Conservation (phyloP, 176 grass and related monocot species). For the Typha latifolia region DNA sequence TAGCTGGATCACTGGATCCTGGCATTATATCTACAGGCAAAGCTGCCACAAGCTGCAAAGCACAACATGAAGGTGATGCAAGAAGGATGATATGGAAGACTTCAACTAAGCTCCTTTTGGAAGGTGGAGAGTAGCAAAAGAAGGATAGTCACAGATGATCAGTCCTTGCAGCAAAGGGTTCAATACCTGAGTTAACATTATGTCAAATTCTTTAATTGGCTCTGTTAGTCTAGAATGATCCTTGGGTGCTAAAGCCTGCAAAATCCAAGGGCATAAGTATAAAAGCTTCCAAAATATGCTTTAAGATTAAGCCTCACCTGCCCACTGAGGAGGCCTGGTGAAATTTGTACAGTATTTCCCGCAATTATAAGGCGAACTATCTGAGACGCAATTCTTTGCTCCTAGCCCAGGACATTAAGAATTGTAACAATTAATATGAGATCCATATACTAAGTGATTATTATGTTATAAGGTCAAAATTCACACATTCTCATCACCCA, state of each 20-base stretch:
- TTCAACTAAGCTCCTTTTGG: too few relatives aligned
- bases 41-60: constrained; percentile 67
- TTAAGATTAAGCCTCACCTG: constrained; percentile 35
- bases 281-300: background rate
- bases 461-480: constrained; percentile 19
- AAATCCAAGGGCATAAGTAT: constrained; percentile 5
- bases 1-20: constrained; percentile 74
- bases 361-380: constrained; percentile 75
- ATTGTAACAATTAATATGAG: background rate
- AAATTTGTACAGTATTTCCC: constrained; percentile 79
- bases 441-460: background rate
- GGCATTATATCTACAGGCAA: constrained; percentile 95
- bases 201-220: constrained; percentile 90
- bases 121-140: too few relatives aligned
- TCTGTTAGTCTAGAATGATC: constrained; percentile 86
- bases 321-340: constrained; percentile 55
- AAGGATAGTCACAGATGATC: too few relatives aligned
- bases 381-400: constrained; percentile 79
- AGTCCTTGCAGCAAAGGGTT: background rate
- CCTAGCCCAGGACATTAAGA: constrained; percentile 27
- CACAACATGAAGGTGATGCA: background rate
- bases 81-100: background rate
- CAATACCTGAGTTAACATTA: constrained; percentile 85
- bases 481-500: constrained; percentile 93
- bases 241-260: constrained; percentile 66